Percentiles rank a stretch among this genome's conserved stretches.
Evolutionary conservation across 306 rosid species (phyloP).

Genomic region (Prunus fruticosa): DNA sequence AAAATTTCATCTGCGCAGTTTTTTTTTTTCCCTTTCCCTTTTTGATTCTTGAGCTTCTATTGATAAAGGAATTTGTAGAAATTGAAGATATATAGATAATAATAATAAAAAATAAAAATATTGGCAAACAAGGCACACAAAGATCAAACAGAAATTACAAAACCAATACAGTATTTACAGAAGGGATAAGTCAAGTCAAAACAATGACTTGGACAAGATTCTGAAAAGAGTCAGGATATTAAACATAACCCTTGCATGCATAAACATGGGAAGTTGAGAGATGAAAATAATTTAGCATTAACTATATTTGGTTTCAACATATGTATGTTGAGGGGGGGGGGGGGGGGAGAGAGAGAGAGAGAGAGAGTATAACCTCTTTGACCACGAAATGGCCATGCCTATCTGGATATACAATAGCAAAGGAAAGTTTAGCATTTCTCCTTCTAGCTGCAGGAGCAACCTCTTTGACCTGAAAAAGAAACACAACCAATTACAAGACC

Average conservation of each 20-base stretch:
- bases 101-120: no score
- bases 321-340: not conserved
- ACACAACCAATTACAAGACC: constrained; percentile 8
- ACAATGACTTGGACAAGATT: not conserved
- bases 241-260: not conserved
- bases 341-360: not conserved
- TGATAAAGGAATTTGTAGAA: not conserved
- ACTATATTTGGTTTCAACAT: not conserved
- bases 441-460: constrained; percentile 90
- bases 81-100: not conserved
- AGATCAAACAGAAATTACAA: not conserved
- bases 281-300: not conserved
- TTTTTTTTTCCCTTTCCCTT: not conserved
- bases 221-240: not conserved
- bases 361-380: constrained; percentile 50
- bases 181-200: not conserved
- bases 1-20: not conserved
- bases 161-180: not conserved
- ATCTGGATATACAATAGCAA: constrained; percentile 93
- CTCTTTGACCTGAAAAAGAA: constrained; percentile 71
- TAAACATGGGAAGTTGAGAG: not conserved
- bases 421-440: constrained; percentile 81
- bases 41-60: not conserved
- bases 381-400: constrained; percentile 77
- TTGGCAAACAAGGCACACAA: no score